Conservation (phyloP, 192 early-diverging fungal genomes). For the Phycomyces nitens region DNA sequence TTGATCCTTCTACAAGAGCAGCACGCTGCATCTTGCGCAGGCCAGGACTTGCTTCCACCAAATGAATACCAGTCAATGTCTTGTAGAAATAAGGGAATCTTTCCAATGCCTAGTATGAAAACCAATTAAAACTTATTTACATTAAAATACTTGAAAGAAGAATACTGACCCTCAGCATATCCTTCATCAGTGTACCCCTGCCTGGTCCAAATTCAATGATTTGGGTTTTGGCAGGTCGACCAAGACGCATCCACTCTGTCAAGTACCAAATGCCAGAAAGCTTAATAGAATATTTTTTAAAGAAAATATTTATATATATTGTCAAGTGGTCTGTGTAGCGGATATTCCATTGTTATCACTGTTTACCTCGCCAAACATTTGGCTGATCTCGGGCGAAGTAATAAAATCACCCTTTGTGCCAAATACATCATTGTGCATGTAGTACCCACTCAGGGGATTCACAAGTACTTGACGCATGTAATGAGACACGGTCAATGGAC, state of each 20-base stretch:
- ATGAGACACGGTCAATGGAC: slow-evolving; percentile 75
- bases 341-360: slow-evolving; percentile 5
- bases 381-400: slow-evolving; percentile 95
- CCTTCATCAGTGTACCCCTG: slow-evolving; percentile 89
- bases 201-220: slow-evolving; percentile 89
- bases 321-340: too few species aligned
- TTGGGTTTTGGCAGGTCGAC: slow-evolving; percentile 52
- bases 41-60: slow-evolving; percentile 83
- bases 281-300: slow-evolving; percentile 39
- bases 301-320: neutral
- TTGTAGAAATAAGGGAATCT: slow-evolving; percentile 67
- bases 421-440: slow-evolving; percentile 89
- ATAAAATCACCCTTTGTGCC: slow-evolving; percentile 90
- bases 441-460: slow-evolving; percentile 90
- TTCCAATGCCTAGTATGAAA: slow-evolving; percentile 42
- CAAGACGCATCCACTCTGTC: slow-evolving; percentile 73
- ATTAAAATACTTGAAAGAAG: slow-evolving; percentile 4
- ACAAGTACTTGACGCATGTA: slow-evolving; percentile 88
- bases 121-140: neutral
- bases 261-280: slow-evolving; percentile 88
- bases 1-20: slow-evolving; percentile 41
- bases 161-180: slow-evolving; percentile 72
- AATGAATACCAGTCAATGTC: slow-evolving; percentile 62
- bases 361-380: slow-evolving; percentile 93
- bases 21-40: slow-evolving; percentile 64